A percentile compares a stretch with the other conserved stretches of the same genome.
Evolutionary conservation across 164 flowering plant genomes (phyloP).

Genomic region (Taxillus chinensis): DNA sequence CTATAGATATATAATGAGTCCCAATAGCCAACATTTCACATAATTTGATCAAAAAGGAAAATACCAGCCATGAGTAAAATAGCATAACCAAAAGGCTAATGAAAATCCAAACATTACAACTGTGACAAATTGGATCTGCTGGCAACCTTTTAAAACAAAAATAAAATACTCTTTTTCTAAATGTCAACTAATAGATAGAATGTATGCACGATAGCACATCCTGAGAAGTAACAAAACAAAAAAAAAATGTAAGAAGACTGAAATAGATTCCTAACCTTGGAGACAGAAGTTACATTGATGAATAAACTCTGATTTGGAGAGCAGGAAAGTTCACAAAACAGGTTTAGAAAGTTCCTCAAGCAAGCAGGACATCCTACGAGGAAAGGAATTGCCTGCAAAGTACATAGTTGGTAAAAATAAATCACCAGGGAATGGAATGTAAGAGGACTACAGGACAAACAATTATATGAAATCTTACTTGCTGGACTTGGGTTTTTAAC

Average conservation of each 20-base stretch:
- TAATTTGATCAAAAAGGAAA: not conserved
- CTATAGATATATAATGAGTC: not conserved
- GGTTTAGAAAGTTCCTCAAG: constrained; percentile 87
- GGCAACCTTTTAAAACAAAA: too few species aligned
- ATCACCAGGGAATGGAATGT: too few species aligned
- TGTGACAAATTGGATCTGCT: too few species aligned
- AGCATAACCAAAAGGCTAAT: too few species aligned
- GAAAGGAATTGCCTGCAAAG: constrained; percentile 90
- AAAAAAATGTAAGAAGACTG: too few species aligned
- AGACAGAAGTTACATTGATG: constrained; percentile 78
- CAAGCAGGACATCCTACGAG: constrained; percentile 99
- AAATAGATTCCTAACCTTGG: constrained; percentile 41
- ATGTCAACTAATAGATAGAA: too few species aligned
- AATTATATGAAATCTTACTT: constrained; percentile 34
- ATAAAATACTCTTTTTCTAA: too few species aligned
- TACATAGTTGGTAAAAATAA: not conserved
- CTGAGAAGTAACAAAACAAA: too few species aligned
- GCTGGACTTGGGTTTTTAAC: constrained; percentile 81
- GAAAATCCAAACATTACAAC: too few species aligned
- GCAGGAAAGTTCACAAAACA: constrained; percentile 93
- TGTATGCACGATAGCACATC: too few species aligned
- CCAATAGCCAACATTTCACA: not conserved
- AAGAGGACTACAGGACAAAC: too few species aligned
- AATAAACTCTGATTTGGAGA: constrained; percentile 94
- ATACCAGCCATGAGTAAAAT: not conserved